phyloP scores from a whole-genome alignment of 2,329 filamentous ascomycete genomes.

The Stachybotrys echinatus region DNA sequence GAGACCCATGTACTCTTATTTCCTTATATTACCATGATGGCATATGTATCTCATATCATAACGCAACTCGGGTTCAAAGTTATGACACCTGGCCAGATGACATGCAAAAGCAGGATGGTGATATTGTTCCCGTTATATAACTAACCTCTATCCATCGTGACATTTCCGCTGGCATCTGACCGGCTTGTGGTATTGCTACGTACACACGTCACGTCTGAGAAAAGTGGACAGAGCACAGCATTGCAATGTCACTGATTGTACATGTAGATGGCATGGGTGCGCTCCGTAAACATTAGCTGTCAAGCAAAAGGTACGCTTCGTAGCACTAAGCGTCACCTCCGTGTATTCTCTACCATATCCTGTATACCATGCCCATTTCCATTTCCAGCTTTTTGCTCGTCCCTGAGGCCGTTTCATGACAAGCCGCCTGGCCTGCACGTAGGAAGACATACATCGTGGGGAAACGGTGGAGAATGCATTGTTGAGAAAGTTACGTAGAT shows the following conservation, averaged over 20 bases:
- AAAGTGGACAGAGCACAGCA: not conserved
- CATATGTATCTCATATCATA: too few relatives aligned
- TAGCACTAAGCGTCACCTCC: not conserved
- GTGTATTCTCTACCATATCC: constrained; percentile 8
- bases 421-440: not conserved
- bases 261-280: not conserved
- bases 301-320: constrained; percentile 12
- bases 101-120: too few relatives aligned
- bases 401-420: constrained; percentile 4
- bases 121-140: too few relatives aligned
- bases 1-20: too few relatives aligned
- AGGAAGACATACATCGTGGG: not conserved
- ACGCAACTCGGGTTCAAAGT: too few relatives aligned
- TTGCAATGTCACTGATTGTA: not conserved
- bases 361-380: constrained; percentile 5
- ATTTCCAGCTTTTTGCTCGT: not conserved
- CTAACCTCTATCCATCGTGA: too few relatives aligned
- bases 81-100: too few relatives aligned
- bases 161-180: too few relatives aligned
- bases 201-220: not conserved
- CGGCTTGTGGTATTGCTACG: not conserved
- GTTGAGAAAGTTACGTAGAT: not conserved
- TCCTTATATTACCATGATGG: too few relatives aligned
- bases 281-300: constrained; percentile 4
- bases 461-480: not conserved